These are phyloP conservation scores for Fusarium miscanthi DNA, from an alignment of 2,329 filamentous ascomycete genomes.

Conservation along the genomic window DNA sequence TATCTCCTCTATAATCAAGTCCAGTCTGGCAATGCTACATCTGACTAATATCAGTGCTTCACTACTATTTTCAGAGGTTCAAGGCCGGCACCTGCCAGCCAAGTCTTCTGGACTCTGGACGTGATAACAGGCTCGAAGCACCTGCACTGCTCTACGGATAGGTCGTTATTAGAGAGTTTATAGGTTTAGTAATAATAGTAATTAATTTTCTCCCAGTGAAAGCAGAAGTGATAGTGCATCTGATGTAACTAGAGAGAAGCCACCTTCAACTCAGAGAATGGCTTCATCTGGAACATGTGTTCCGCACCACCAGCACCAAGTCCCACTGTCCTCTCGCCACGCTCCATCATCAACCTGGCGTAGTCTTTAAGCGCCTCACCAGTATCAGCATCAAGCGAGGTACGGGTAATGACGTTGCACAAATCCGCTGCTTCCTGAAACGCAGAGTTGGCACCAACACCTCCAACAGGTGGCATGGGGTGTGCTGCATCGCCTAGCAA, in stretches of 20 bases:
- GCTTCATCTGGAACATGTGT: neutral
- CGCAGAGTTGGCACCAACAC: neutral
- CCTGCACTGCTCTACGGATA: too few species aligned
- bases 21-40: too few species aligned
- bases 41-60: too few species aligned
- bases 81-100: too few species aligned
- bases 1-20: too few species aligned
- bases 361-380: neutral
- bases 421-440: neutral
- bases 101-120: too few species aligned
- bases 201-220: too few species aligned
- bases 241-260: neutral
- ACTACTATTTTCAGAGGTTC: too few species aligned
- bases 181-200: too few species aligned
- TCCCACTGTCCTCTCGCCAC: neutral
- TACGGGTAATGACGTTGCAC: rapidly evolving
- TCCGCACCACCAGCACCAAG: neutral
- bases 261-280: neutral
- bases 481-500: neutral
- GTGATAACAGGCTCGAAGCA: too few species aligned
- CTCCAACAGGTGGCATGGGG: neutral
- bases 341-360: rapidly evolving
- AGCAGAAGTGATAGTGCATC: rapidly evolving
- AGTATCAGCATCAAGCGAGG: neutral
- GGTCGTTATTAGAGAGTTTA: too few species aligned